Evolutionary conservation across 176 grass and related monocot genomes (phyloP).

Genomic region (Juncus inflexus): DNA sequence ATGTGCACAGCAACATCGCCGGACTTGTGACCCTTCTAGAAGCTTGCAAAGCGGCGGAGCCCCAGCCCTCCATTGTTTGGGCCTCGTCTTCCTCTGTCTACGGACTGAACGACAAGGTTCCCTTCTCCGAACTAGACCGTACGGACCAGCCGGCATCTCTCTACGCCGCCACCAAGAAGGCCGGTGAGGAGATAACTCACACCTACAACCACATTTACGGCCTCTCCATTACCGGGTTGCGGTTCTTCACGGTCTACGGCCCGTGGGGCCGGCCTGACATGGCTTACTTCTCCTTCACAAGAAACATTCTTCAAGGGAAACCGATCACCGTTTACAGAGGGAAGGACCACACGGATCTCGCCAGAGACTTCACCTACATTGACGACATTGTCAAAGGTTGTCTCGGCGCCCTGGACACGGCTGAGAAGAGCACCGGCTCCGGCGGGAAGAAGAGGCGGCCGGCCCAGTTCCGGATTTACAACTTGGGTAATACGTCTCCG

Average conservation of each 20-base stretch:
- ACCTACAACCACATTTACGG: conserved; percentile 96
- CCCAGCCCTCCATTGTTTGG: conserved; percentile 85
- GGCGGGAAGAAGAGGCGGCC: conserved; percentile 70
- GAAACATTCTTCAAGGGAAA: conserved; percentile 85
- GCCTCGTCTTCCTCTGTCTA: conserved; percentile 83
- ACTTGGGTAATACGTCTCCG: conserved; percentile 77
- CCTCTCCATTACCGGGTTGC: conserved; percentile 67
- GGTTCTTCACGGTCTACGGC: conserved; percentile 91
- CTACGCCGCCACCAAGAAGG: conserved; percentile 95
- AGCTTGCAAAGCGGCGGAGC: conserved; percentile 74
- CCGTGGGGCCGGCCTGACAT: conserved; percentile 84
- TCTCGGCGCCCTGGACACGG: conserved; percentile 62
- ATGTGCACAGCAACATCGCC: conserved; percentile 86
- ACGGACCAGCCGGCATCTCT: conserved; percentile 79
- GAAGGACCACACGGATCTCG: conserved; percentile 56
- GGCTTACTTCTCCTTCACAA: conserved; percentile 90
- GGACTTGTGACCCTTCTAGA: conserved; percentile 78
- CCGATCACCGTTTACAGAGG: conserved; percentile 80
- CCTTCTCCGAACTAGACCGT: conserved; percentile 68
- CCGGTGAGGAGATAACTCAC: conserved; percentile 91
- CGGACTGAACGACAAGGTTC: conserved; percentile 82
- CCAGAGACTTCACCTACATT: conserved; percentile 88
- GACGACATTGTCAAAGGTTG: conserved; percentile 91
- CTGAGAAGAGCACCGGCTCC: conserved; percentile 64
- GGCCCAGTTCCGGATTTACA: conserved; percentile 83